Evolutionary conservation across 2,329 filamentous ascomycete species (phyloP).

Genomic region (Aspergillus tamarii): DNA sequence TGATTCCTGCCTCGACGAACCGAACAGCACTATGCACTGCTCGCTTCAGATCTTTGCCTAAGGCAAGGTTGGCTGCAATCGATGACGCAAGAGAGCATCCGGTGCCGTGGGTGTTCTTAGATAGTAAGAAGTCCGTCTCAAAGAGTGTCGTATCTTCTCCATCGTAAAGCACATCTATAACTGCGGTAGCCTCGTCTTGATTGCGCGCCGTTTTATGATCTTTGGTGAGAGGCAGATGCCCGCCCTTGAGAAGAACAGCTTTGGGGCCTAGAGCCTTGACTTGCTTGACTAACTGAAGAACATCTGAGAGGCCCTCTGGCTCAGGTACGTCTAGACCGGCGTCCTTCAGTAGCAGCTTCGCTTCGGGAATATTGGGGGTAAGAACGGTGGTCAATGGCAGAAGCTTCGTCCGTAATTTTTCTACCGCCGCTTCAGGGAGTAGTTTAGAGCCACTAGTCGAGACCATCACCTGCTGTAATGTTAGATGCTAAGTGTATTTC

Average conservation of each 20-base stretch:
- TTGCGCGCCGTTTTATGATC: conserved; percentile 62
- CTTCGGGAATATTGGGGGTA: conserved; percentile 55
- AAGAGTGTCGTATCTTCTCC: conserved; percentile 62
- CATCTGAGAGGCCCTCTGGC: conserved; percentile 63
- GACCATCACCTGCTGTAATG: conserved; percentile 76
- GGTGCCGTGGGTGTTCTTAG: conserved; percentile 88
- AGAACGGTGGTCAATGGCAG: conserved; percentile 50
- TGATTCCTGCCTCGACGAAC: conserved; percentile 66
- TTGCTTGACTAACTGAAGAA: conserved; percentile 69
- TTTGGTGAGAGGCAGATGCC: conserved; percentile 77
- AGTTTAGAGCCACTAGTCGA: conserved; percentile 53
- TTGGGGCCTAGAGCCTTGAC: conserved; percentile 72
- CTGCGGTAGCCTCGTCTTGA: conserved; percentile 63
- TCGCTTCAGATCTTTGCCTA: conserved; percentile 50
- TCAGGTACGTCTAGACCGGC: conserved; percentile 43
- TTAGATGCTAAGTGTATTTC: conserved; percentile 14
- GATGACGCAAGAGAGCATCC: conserved; percentile 88
- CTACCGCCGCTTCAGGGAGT: conserved; percentile 47
- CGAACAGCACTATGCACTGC: conserved; percentile 60
- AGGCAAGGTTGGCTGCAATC: conserved; percentile 65
- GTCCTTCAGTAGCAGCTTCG: conserved; percentile 48
- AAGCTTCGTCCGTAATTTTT: conserved; percentile 43
- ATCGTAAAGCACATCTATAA: conserved; percentile 79
- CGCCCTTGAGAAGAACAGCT: conserved; percentile 87
- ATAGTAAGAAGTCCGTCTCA: conserved; percentile 70